Evolutionary conservation across 2,329 filamentous ascomycete genomes (phyloP).

Genomic region (Botryotinia convoluta): DNA sequence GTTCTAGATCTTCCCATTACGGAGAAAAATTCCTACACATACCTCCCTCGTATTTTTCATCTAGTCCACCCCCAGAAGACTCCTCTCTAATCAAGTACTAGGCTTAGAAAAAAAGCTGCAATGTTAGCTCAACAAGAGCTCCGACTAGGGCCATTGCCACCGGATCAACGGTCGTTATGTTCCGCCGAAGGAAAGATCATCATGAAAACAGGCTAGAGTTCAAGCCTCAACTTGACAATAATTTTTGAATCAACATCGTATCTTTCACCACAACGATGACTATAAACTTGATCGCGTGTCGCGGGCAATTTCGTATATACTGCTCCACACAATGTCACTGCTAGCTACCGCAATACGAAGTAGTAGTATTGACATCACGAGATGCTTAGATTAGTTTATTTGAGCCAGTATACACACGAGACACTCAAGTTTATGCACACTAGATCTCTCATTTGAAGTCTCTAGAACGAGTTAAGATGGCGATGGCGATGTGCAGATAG

Average conservation of each 20-base stretch:
- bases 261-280: not conserved
- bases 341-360: not conserved
- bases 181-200: not conserved
- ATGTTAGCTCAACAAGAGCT: not conserved
- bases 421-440: not conserved
- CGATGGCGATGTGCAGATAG: not conserved
- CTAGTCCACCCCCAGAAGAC: not conserved
- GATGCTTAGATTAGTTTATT: not conserved
- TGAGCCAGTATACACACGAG: not conserved
- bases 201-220: not conserved
- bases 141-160: not conserved
- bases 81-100: not conserved
- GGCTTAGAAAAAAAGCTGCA: not conserved
- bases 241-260: not conserved
- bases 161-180: not conserved
- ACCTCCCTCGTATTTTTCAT: not conserved
- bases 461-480: not conserved
- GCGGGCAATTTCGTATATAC: not conserved
- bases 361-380: not conserved
- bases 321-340: not conserved
- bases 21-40: not conserved
- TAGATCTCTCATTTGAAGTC: not conserved
- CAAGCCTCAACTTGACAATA: not conserved
- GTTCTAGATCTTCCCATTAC: not conserved
- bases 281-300: not conserved